These are phyloP conservation scores for Phytophthora aleatoria DNA, from an alignment of 352 stramenopile genomes.

Conservation along the genomic window DNA sequence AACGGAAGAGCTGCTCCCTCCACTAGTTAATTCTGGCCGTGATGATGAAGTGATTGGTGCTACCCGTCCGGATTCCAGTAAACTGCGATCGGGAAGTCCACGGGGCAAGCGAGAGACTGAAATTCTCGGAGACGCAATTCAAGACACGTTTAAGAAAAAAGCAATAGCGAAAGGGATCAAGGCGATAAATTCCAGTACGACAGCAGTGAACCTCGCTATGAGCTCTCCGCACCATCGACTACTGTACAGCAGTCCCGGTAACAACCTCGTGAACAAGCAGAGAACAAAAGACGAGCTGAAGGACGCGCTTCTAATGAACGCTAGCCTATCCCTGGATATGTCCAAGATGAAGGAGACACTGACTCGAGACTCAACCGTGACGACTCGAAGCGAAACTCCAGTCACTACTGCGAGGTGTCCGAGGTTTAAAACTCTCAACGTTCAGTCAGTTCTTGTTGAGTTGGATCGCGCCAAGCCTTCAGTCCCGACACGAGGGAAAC, in stretches of 20 bases:
- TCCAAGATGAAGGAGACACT: constrained; percentile 30
- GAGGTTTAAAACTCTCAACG: constrained; percentile 54
- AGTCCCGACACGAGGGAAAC: constrained; percentile 10
- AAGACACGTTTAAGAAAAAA: constrained; percentile 41
- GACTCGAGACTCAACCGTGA: constrained; percentile 19
- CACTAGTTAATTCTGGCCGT: constrained; percentile 14
- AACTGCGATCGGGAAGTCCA: constrained; percentile 7
- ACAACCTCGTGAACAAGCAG: constrained; percentile 30
- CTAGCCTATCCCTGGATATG: constrained; percentile 44
- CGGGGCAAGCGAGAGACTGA: constrained; percentile 26
- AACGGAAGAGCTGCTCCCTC: constrained; percentile 23
- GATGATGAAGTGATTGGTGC: constrained; percentile 6
- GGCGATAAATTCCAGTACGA: constrained; percentile 9
- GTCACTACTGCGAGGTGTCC: constrained; percentile 40
- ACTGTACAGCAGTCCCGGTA: constrained; percentile 22
- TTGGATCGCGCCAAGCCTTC: constrained; percentile 45
- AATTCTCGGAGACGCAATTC: constrained; percentile 21
- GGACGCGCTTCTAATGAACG: constrained; percentile 32
- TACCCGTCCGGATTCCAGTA: constrained; percentile 13
- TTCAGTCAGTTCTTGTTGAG: constrained; percentile 45
- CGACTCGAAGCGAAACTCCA: constrained; percentile 24
- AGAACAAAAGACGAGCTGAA: constrained; percentile 47
- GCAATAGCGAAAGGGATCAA: constrained; percentile 37
- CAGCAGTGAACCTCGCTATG: constrained; percentile 24
- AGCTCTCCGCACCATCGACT: constrained; percentile 23